Conservation (phyloP, 495 filamentous ascomycete species). For the Xylaria bambusicola region DNA sequence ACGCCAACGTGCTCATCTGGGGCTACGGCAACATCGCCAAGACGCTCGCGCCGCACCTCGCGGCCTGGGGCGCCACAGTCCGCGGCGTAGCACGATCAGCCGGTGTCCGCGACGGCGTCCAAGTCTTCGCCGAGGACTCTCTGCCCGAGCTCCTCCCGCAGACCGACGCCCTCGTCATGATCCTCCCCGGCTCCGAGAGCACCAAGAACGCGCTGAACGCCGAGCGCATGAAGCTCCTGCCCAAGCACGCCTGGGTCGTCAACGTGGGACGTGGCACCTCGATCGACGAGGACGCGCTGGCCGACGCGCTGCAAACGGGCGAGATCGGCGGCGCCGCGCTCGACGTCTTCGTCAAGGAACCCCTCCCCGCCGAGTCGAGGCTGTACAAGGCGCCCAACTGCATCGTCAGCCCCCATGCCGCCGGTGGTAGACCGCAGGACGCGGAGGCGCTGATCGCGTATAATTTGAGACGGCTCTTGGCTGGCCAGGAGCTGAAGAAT, state of each 20-base stretch:
- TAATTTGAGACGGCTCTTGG: conserved; percentile 55
- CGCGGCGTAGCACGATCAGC: conserved; percentile 49
- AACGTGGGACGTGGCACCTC: conserved; percentile 82
- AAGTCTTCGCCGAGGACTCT: conserved; percentile 51
- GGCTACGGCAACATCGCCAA: conserved; percentile 86
- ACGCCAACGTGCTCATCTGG: conserved; percentile 59
- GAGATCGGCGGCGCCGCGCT: conserved; percentile 69
- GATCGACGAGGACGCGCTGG: conserved; percentile 77
- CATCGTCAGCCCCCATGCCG: conserved; percentile 48
- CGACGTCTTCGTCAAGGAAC: conserved; percentile 82
- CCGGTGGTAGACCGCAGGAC: conserved; percentile 56
- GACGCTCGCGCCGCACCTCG: conserved; percentile 70
- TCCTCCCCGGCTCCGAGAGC: conserved; percentile 64
- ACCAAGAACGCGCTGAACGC: conserved; percentile 72
- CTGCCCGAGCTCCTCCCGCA: conserved; percentile 60
- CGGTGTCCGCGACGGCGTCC: conserved; percentile 60
- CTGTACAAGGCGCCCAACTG: conserved; percentile 44
- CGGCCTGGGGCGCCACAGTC: conserved; percentile 53
- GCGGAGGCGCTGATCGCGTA: conserved; percentile 54
- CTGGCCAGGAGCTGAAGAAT: conserved; percentile 56
- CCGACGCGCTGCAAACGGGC: conserved; percentile 67
- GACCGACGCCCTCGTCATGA: conserved; percentile 76
- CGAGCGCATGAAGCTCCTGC: conserved; percentile 69
- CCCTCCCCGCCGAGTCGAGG: conserved; percentile 44
- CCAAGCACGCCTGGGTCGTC: conserved; percentile 74